Conservation (phyloP, 1,139 yeast genomes). For the Scheffersomyces insectosa region DNA sequence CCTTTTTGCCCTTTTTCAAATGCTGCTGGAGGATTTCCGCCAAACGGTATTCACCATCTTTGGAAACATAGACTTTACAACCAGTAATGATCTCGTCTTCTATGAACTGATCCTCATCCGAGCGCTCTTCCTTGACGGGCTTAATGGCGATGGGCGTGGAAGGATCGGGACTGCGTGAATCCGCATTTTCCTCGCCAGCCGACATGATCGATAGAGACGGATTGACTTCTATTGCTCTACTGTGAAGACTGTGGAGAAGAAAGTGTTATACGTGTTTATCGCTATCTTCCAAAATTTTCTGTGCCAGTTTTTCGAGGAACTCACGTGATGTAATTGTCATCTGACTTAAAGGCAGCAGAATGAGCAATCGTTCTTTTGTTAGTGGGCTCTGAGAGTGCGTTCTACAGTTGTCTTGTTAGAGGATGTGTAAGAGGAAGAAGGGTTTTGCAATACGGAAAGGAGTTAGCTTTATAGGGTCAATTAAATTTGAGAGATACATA, state of each 20-base stretch:
- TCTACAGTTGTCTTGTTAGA: no score
- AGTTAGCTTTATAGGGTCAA: no score
- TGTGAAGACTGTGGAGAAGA: neutral
- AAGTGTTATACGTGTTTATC: neutral
- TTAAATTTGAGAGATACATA: no score
- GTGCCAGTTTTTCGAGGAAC: neutral
- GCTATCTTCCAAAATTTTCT: neutral
- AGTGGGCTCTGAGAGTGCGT: no score
- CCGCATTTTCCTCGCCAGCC: slow-evolving; percentile 2
- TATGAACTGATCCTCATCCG: slow-evolving; percentile 22
- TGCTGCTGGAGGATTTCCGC: slow-evolving; percentile 88
- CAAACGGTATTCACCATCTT: slow-evolving; percentile 74
- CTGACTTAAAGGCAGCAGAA: neutral
- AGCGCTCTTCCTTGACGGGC: slow-evolving; percentile 6
- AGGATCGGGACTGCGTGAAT: slow-evolving; percentile 1
- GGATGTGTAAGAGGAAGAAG: no score
- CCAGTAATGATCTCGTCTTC: slow-evolving; percentile 62
- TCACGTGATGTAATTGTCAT: neutral
- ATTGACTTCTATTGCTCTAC: neutral
- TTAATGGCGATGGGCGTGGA: slow-evolving; percentile 4
- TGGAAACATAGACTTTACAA: slow-evolving; percentile 76
- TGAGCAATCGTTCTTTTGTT: no score
- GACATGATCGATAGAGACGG: slow-evolving; percentile 1
- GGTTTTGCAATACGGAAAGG: no score
- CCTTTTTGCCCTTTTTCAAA: slow-evolving; percentile 71